A percentile compares a stretch with the other conserved stretches of the same genome.
phyloP scores from a whole-genome alignment of 202 grass and related monocot genomes.

The Carex arenaria region DNA sequence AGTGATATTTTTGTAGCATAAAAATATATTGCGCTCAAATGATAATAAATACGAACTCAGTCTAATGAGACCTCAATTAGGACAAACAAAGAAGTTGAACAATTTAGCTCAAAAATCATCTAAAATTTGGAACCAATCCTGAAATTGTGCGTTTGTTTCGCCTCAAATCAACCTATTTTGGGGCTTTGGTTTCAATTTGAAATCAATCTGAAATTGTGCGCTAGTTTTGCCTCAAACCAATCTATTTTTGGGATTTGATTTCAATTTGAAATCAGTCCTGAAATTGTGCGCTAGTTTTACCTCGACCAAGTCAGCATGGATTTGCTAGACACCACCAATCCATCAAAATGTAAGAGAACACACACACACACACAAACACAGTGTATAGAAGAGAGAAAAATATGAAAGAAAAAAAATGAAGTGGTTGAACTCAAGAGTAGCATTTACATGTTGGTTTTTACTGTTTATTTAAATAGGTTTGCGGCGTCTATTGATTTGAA shows the following conservation, averaged over 20 bases:
- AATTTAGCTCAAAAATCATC: neutral
- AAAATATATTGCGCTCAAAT: neutral
- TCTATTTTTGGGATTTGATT: too few relatives aligned
- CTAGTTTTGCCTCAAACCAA: neutral
- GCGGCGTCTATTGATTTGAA: slow-evolving; percentile 67
- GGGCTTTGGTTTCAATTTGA: too few relatives aligned
- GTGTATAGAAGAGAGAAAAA: neutral
- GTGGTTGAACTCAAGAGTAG: neutral
- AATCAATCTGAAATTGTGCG: too few relatives aligned
- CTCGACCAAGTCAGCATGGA: too few relatives aligned
- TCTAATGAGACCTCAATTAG: neutral
- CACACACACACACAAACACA: neutral
- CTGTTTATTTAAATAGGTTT: slow-evolving; percentile 51
- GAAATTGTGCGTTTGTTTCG: neutral
- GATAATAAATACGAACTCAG: neutral
- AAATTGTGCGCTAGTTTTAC: too few relatives aligned
- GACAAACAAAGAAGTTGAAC: neutral
- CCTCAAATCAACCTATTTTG: neutral
- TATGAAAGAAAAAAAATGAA: neutral
- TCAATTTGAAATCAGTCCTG: too few relatives aligned
- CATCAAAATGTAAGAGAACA: neutral
- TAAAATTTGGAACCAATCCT: neutral
- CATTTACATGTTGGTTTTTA: neutral
- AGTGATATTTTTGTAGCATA: neutral
- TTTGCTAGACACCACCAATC: neutral